Base-by-base conservation (phyloP, 2,329 filamentous ascomycete species). In the Daldinia sp. region DNA sequence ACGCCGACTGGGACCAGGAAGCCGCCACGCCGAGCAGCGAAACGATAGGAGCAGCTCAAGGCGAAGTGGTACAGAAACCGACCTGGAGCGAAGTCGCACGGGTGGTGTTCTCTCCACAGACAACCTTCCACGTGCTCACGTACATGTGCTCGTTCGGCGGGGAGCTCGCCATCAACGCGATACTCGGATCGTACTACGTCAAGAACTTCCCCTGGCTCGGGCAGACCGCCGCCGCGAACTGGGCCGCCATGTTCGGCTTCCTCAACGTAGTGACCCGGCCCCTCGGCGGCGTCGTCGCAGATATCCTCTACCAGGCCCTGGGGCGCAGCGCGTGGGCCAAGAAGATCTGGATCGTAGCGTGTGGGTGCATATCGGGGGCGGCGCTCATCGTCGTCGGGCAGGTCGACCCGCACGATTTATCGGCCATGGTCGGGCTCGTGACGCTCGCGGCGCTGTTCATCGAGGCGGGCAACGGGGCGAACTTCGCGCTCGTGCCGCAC, bases 401-500 rank as follows among this genome's bases (percentile, higher is more conserved):
- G 1, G 83, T 89, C 75, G 82, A 96, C 78, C 86, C 92, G 0
- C 86, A 89, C 28, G 76, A 85, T 26, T 79, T 90, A 54, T 80
- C 85, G 6, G 89, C 87, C 2, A 90, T 97, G 85, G 89, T 96
- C 63, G 93, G 92, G 0, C 88, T 97, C 5, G 82, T 97, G 7
- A 90, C 90, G 1, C 86, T 93, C 9, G 86, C 94, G 82, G 93
- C 92, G 0, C 86, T 97, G 77, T 97, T 97, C 82, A 81, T 94
- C 48, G 93, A 97, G 78, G 93, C 92, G 1, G 90, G 90, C 46
- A 97, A 97, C 77, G 94, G 94, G 0, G 90, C 93, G 44, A 96
- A 93, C 81, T 97, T 96, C 79, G 89, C 93, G 0, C 86, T 97
- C 5, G 91, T 97, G 26, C 93, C 94, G 3, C 94, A 97, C 77